A percentile compares a stretch with the other conserved stretches of the same genome.
These are phyloP conservation scores for Nelumbo lutea DNA, from an alignment of 164 flowering plant species.

Conservation along the genomic window DNA sequence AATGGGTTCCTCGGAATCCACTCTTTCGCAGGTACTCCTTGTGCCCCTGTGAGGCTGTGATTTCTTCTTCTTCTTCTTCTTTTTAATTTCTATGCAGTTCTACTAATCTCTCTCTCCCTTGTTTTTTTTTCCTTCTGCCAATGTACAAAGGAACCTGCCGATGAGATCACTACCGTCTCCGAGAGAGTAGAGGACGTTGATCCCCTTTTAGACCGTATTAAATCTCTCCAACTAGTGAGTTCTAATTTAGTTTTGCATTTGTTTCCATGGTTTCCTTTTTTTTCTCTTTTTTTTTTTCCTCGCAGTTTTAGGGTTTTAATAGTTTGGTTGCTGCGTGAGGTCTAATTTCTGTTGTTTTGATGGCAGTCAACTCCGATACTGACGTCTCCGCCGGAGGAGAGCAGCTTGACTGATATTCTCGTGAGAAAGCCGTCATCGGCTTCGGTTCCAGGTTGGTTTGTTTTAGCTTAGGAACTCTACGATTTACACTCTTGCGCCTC, in stretches of 20 bases:
- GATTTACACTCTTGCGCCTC: no score
- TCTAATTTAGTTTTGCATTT: not conserved
- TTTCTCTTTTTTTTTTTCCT: not conserved
- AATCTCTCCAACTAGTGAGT: slow-evolving; percentile 68
- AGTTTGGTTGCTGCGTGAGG: not conserved
- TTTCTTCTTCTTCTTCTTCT: not conserved
- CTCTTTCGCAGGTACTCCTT: not conserved
- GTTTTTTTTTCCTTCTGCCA: slow-evolving; percentile 1
- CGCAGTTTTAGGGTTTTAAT: slow-evolving; percentile 6
- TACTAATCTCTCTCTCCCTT: not conserved
- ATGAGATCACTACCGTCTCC: slow-evolving; percentile 75
- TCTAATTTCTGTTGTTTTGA: not conserved
- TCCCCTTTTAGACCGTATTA: slow-evolving; percentile 67
- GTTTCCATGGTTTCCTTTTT: not conserved
- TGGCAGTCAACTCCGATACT: slow-evolving; percentile 69
- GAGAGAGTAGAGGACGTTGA: slow-evolving; percentile 52
- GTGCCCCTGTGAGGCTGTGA: no score
- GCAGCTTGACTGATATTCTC: slow-evolving; percentile 83
- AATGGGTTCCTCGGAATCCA: not conserved
- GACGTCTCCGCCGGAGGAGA: slow-evolving; percentile 54
- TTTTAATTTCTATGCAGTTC: not conserved
- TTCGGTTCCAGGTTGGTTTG: slow-evolving; percentile 37
- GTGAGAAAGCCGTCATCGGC: slow-evolving; percentile 66
- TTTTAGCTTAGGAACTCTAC: not conserved
- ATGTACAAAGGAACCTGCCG: slow-evolving; percentile 24